A percentile compares a stretch with the other conserved stretches of the same genome.
Conservation (phyloP, 116 monocot species). For the Iris pallida region DNA sequence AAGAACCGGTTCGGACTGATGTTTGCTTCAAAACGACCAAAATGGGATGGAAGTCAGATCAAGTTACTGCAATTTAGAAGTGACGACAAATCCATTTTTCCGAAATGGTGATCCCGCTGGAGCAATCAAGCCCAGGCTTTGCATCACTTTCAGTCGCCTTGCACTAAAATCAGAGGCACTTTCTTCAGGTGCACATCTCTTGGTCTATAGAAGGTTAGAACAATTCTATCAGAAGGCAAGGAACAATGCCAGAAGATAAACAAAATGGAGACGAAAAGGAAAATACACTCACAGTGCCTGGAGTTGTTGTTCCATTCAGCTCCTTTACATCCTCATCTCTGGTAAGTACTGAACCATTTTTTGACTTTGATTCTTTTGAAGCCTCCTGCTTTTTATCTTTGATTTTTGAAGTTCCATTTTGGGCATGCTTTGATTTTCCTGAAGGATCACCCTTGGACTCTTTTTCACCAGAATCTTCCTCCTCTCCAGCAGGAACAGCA, state of each 20-base stretch:
- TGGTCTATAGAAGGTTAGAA: slow-evolving; percentile 7
- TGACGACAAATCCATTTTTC: slow-evolving; percentile 14
- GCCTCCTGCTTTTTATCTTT: slow-evolving; percentile 4
- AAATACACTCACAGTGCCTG: slow-evolving; percentile 12
- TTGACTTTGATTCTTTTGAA: background rate
- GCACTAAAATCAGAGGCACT: slow-evolving; percentile 14
- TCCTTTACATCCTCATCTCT: no score
- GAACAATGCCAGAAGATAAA: background rate
- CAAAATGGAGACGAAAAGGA: background rate
- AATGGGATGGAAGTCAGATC: no score
- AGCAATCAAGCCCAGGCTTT: slow-evolving; percentile 50
- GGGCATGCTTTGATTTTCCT: background rate
- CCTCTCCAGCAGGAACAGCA: background rate
- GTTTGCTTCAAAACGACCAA: no score
- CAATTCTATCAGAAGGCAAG: background rate
- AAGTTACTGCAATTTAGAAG: background rate
- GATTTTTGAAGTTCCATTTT: slow-evolving; percentile 4
- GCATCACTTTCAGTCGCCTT: slow-evolving; percentile 46
- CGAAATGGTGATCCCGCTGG: slow-evolving; percentile 50
- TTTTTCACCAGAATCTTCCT: background rate
- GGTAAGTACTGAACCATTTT: background rate
- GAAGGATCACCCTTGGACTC: background rate
- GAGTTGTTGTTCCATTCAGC: background rate
- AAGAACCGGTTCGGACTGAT: no score
- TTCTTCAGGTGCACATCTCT: slow-evolving; percentile 10